phyloP scores from a whole-genome alignment of 208 protist genomes.

The Herpetomonas tarakana region DNA sequence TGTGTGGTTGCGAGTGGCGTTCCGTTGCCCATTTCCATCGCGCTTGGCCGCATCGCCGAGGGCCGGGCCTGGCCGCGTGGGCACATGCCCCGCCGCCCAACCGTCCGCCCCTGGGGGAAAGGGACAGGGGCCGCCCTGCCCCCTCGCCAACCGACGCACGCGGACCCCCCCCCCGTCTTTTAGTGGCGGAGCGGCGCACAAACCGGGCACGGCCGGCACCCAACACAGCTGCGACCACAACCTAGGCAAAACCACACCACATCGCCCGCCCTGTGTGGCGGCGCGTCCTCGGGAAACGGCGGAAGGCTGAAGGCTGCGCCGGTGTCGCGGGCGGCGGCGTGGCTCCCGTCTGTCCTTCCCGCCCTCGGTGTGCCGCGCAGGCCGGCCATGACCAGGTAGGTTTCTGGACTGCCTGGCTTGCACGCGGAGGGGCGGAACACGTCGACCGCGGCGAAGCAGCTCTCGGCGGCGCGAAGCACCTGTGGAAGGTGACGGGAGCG shows the following conservation, averaged over 20 bases:
- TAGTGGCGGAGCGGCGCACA: slow-evolving; percentile 14
- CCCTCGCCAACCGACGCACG: too few relatives aligned
- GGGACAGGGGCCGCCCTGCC: too few relatives aligned
- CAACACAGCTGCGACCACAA: slow-evolving; percentile 36
- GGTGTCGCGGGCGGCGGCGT: neutral
- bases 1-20: too few relatives aligned
- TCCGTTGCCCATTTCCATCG: too few relatives aligned
- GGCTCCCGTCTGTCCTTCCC: slow-evolving; percentile 3
- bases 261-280: slow-evolving; percentile 5
- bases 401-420: slow-evolving; percentile 40
- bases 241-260: slow-evolving; percentile 68
- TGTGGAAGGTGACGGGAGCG: slow-evolving; percentile 38
- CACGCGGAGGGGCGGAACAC: slow-evolving; percentile 34
- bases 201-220: slow-evolving; percentile 30
- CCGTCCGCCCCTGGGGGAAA: neutral
- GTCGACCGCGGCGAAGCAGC: slow-evolving; percentile 40
- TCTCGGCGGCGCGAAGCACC: slow-evolving; percentile 21
- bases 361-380: too few relatives aligned
- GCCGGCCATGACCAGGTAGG: slow-evolving; percentile 48
- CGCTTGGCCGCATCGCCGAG: neutral
- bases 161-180: neutral
- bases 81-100: too few relatives aligned
- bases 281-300: slow-evolving; percentile 31
- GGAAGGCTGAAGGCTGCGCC: slow-evolving; percentile 37
- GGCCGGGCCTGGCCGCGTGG: too few relatives aligned